Percentiles rank a stretch among this genome's conserved stretches.
These are phyloP conservation scores for Erodium trifolium DNA, from an alignment of 441 rosid species.

Conservation along the genomic window DNA sequence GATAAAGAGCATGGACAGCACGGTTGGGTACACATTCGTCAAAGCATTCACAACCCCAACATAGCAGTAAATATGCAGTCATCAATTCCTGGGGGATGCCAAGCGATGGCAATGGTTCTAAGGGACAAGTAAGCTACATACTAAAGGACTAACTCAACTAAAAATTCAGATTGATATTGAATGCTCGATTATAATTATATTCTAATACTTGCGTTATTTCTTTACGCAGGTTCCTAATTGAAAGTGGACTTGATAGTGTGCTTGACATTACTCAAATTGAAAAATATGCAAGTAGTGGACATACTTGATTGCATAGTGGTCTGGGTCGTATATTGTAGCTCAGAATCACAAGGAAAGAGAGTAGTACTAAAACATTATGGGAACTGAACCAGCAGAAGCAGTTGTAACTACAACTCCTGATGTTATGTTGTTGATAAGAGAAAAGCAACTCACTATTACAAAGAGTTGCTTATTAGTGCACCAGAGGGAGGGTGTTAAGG, in stretches of 20 bases:
- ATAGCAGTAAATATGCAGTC: slow-evolving; percentile 79
- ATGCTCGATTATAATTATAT: too few species aligned
- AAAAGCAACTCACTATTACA: neutral
- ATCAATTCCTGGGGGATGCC: slow-evolving; percentile 57
- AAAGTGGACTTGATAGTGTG: slow-evolving; percentile 45
- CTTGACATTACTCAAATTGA: slow-evolving; percentile 53
- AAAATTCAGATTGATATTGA: too few species aligned
- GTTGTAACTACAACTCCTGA: neutral
- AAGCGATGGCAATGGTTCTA: slow-evolving; percentile 37
- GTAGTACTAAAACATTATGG: neutral
- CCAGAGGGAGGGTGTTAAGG: too few species aligned
- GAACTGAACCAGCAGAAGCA: neutral
- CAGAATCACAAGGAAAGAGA: neutral
- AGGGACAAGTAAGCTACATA: slow-evolving; percentile 38
- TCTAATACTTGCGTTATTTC: too few species aligned
- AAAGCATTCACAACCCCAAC: slow-evolving; percentile 88
- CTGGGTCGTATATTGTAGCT: neutral
- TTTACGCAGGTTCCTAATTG: slow-evolving; percentile 45
- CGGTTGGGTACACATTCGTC: slow-evolving; percentile 82
- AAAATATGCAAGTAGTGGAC: slow-evolving; percentile 26
- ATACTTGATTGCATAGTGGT: neutral
- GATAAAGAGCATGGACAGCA: slow-evolving; percentile 43
- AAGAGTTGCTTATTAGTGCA: too few species aligned
- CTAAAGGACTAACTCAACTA: too few species aligned
- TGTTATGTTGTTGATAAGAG: neutral